Conservation (phyloP, 164 flowering plant genomes). For the Vitis rotundifolia region DNA sequence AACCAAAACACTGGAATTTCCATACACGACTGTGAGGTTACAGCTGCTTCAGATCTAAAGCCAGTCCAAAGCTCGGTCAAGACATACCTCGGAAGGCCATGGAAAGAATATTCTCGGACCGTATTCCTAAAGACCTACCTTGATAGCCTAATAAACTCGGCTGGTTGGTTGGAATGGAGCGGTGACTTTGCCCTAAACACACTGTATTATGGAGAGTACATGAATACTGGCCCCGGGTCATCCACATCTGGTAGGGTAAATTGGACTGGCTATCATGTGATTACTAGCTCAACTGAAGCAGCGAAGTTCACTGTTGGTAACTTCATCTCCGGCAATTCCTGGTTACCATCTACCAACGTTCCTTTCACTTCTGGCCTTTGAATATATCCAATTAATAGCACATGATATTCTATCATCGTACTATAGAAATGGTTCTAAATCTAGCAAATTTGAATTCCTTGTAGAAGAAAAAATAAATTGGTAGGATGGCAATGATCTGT, state of each 20-base stretch:
- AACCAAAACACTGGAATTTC: too few relatives aligned
- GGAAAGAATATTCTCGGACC: too few relatives aligned
- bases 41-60: too few relatives aligned
- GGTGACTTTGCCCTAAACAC: conserved; percentile 23
- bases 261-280: conserved; percentile 42
- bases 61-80: too few relatives aligned
- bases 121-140: too few relatives aligned
- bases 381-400: neutral
- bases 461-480: too few relatives aligned
- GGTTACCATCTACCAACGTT: conserved; percentile 47
- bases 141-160: too few relatives aligned
- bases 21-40: too few relatives aligned
- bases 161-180: conserved; percentile 15
- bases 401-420: neutral
- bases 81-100: too few relatives aligned
- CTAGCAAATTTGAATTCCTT: too few relatives aligned
- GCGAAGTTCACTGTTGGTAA: conserved; percentile 44
- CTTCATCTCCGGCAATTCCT: conserved; percentile 41
- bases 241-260: conserved; percentile 37
- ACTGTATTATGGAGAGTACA: conserved; percentile 48
- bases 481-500: too few relatives aligned
- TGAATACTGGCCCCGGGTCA: conserved; percentile 51
- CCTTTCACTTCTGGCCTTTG: conserved; percentile 51
- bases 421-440: too few relatives aligned
- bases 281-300: conserved; percentile 32